Evolutionary conservation across 306 rosid species (phyloP).

Genomic region (Inga leiocalycina): DNA sequence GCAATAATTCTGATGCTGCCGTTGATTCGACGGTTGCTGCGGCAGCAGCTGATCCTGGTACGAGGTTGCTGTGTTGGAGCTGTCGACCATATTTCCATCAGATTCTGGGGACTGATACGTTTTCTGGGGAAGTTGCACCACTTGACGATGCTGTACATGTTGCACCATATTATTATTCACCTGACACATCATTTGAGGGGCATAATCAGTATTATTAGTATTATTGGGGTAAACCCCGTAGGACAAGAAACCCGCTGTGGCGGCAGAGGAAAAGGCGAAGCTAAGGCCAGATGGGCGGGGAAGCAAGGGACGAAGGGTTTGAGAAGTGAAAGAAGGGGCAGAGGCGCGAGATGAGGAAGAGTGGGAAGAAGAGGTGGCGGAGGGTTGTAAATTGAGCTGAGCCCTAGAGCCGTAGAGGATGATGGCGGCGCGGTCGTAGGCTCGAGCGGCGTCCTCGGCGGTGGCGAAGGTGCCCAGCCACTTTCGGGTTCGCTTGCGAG

Average conservation of each 20-base stretch:
- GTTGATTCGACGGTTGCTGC: not conserved
- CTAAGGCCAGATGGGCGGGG: conserved; percentile 68
- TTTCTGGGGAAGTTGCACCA: conserved; percentile 30
- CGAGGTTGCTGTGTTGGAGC: conserved; percentile 34
- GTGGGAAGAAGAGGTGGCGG: conserved; percentile 37
- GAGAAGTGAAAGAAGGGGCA: conserved; percentile 48
- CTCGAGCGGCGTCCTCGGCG: conserved; percentile 93
- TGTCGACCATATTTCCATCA: not conserved
- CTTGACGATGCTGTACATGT: conserved; percentile 9
- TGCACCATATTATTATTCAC: conserved; percentile 21
- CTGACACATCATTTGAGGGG: conserved; percentile 32
- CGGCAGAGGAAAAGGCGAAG: conserved; percentile 33
- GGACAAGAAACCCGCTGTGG: conserved; percentile 39
- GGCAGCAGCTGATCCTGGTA: conserved; percentile 32
- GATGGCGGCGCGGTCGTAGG: conserved; percentile 94
- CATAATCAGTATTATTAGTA: not conserved
- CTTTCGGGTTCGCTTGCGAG: conserved; percentile 82
- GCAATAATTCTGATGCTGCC: conserved; percentile 11
- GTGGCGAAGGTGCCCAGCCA: conserved; percentile 97
- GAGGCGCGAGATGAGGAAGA: conserved; percentile 43
- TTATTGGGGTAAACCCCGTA: conserved; percentile 33
- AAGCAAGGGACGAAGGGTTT: conserved; percentile 71
- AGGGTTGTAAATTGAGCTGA: conserved; percentile 80
- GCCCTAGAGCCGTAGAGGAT: conserved; percentile 87
- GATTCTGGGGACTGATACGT: not conserved